Base-by-base conservation (phyloP, 345 rosid genomes). In the Moringa oleifera region DNA sequence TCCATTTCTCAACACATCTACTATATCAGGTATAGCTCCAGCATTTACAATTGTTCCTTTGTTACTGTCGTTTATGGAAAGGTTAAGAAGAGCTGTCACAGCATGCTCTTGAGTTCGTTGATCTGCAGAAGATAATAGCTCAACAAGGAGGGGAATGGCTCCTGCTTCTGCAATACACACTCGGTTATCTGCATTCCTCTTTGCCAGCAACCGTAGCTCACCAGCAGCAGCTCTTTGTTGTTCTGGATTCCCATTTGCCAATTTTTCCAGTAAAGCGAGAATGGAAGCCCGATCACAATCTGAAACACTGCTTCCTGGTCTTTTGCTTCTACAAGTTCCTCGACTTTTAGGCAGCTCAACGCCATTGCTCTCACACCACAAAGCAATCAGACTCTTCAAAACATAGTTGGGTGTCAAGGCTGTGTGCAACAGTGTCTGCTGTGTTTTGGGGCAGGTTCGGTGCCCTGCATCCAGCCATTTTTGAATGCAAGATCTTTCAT, bases 401-500 rank as follows among this genome's bases (percentile, higher is more conserved):
- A 88, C 97, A 49, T 90, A 94, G 61, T 94, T 90, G 23, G 96
- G 97, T 1, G 99, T 90, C 61, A 94, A 70, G 20, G 88, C 95
- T 2, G 95, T 71, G 63, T 94, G 97, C 74, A 86, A 54, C 63
- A 94, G 80, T 6, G 99, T 90, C 77, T 86, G 96, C 79, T 94
- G 99, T 56, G 99, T 90, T 80, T 94, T 94, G 2, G 99, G 99
- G 69, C 99, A 94, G 12, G 95, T 88, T 72, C 80, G 88, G 66
- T 94, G 96, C 31, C 99, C 99, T 1, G 97, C 95, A 70, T 90
- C 97, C 3, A 94, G 81, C 99, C 99, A 94, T 73, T 88, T 94
- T 80, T 90, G 96, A 71, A 94, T 90, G 72, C 91, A 85, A 19
- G 81, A 88, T 73, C 99, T 88, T 74, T 94, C 99, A 72, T 90